Conservation (phyloP, 129 eudicot genomes). For the Heracleum sosnowskyi region DNA sequence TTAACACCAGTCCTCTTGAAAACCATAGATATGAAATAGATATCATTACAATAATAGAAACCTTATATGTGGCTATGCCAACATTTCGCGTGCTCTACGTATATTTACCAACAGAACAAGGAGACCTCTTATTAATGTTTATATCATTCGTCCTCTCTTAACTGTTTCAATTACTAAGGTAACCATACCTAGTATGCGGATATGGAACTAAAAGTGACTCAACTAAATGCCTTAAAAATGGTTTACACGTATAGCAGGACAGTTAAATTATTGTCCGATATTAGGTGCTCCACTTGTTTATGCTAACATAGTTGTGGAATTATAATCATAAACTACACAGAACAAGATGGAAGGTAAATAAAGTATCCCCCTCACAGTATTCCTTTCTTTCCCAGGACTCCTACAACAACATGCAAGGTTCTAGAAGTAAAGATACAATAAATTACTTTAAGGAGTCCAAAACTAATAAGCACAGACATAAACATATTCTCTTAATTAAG, state of each 20-base stretch:
- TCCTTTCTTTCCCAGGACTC: not conserved
- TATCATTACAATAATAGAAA: not conserved
- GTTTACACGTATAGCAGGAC: not conserved
- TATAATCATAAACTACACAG: not conserved
- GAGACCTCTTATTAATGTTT: not conserved
- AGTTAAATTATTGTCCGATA: not conserved
- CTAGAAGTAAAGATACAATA: not conserved
- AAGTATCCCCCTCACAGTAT: not conserved
- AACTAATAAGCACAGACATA: not conserved
- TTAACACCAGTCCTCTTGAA: constrained; percentile 59
- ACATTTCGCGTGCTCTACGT: not conserved
- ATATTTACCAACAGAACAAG: not conserved
- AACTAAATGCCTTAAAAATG: not conserved
- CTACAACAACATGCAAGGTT: not conserved
- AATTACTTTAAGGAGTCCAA: not conserved
- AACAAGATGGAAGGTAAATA: not conserved
- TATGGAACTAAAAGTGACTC: not conserved
- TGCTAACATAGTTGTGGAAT: not conserved
- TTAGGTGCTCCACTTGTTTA: not conserved
- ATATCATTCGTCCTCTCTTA: not conserved
- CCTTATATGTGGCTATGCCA: not conserved
- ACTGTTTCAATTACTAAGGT: not conserved
- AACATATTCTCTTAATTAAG: not conserved
- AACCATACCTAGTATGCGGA: not conserved
- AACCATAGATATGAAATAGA: not conserved